Percentiles rank a stretch among this genome's conserved stretches.
Evolutionary conservation across 2,329 filamentous ascomycete genomes (phyloP).

Genomic region (Stachybotrys elegans): DNA sequence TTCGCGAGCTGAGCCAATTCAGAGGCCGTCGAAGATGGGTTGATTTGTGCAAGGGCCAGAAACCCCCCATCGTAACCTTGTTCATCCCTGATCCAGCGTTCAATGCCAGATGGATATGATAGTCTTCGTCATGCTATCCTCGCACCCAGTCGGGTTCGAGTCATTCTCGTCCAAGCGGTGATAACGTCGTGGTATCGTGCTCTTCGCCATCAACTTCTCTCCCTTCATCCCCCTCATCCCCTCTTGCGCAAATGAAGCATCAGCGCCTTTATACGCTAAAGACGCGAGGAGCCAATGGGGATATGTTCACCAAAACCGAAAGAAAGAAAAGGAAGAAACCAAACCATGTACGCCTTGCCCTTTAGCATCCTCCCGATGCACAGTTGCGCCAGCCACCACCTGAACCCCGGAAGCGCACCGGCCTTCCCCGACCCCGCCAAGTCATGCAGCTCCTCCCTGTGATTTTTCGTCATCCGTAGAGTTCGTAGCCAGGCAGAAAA

Average conservation of each 20-base stretch:
- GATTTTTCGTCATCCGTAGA: slow-evolving; percentile 21
- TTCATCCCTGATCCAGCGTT: too few relatives aligned
- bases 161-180: too few relatives aligned
- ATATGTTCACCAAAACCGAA: background rate
- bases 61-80: too few relatives aligned
- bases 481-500: slow-evolving; percentile 22
- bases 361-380: slow-evolving; percentile 12
- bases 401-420: slow-evolving; percentile 15
- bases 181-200: slow-evolving; percentile 32
- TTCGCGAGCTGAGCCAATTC: background rate
- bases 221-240: too few relatives aligned
- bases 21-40: too few relatives aligned
- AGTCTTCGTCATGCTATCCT: slow-evolving; percentile 6
- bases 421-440: slow-evolving; percentile 13
- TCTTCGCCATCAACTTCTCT: slow-evolving; percentile 14
- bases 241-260: too few relatives aligned
- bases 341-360: slow-evolving; percentile 20
- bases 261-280: too few relatives aligned
- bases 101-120: too few relatives aligned
- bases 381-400: slow-evolving; percentile 13
- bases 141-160: background rate
- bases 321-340: slow-evolving; percentile 12
- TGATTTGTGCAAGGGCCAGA: too few relatives aligned
- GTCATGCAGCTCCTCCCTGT: slow-evolving; percentile 14
- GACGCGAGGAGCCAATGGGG: slow-evolving; percentile 1